phyloP scores from a whole-genome alignment of 2,329 filamentous ascomycete species.

The Penicillium hesseltinei region DNA sequence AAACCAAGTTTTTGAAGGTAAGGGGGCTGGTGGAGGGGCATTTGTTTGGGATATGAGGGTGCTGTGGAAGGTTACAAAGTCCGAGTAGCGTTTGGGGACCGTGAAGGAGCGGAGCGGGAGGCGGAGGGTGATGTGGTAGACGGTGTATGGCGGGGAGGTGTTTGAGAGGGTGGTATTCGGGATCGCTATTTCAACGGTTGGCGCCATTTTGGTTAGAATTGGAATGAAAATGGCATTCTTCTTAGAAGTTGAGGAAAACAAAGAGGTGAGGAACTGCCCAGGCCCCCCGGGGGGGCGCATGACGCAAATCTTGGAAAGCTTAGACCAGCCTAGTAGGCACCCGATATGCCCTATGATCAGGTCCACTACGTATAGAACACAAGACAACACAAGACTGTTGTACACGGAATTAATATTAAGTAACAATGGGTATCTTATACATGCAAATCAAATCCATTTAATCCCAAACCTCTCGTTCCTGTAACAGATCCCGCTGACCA shows the following conservation, averaged over 20 bases:
- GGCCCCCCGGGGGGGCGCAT: neutral
- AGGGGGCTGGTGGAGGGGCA: conserved; percentile 51
- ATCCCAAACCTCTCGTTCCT: conserved; percentile 62
- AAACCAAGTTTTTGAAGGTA: conserved; percentile 63
- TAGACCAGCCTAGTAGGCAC: conserved; percentile 3
- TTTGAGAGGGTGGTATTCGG: conserved; percentile 51
- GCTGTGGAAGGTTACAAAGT: conserved; percentile 58
- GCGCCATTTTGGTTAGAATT: conserved; percentile 36
- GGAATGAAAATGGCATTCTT: neutral
- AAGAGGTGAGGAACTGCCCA: conserved; percentile 1
- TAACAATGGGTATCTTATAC: conserved; percentile 10
- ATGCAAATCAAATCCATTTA: neutral
- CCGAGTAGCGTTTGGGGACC: conserved; percentile 63
- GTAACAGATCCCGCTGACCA: conserved; percentile 81
- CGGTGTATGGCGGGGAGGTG: conserved; percentile 55
- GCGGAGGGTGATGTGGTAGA: conserved; percentile 61
- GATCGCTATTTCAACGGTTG: conserved; percentile 47
- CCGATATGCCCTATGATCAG: neutral
- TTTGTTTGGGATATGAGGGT: conserved; percentile 52
- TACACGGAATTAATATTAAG: neutral
- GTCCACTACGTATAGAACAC: neutral
- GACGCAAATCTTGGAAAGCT: conserved; percentile 11
- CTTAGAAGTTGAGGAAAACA: neutral
- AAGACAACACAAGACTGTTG: neutral
- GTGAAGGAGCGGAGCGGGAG: conserved; percentile 60